Conservation (phyloP, 495 filamentous ascomycete genomes). For the Penicillium pulvis region DNA sequence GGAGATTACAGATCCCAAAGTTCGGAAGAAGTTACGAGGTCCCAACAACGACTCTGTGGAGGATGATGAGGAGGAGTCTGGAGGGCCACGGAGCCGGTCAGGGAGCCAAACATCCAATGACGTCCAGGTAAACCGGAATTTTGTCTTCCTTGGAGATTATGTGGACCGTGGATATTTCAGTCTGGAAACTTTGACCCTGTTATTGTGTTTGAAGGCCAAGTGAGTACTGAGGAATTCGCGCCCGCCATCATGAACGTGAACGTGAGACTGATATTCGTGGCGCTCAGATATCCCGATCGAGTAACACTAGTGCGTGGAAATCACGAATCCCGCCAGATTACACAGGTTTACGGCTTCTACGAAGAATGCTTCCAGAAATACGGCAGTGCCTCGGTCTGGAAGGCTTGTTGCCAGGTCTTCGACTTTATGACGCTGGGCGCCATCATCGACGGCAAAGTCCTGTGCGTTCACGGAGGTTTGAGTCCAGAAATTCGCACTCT, state of each 20-base stretch:
- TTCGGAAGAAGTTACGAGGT: slow-evolving; percentile 75
- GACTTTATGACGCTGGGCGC: slow-evolving; percentile 96
- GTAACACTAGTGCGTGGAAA: slow-evolving; percentile 97
- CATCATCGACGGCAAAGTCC: slow-evolving; percentile 93
- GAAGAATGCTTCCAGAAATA: slow-evolving; percentile 98
- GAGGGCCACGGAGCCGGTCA: slow-evolving; percentile 33
- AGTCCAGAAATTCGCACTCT: slow-evolving; percentile 95
- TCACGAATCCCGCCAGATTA: slow-evolving; percentile 97
- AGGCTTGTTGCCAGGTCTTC: slow-evolving; percentile 98
- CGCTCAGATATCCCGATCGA: slow-evolving; percentile 80
- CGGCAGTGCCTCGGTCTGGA: slow-evolving; percentile 98
- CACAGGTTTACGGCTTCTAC: slow-evolving; percentile 98
- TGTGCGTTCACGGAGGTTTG: slow-evolving; percentile 96
- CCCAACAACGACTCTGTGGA: slow-evolving; percentile 43
- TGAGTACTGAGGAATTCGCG: slow-evolving; percentile 43
- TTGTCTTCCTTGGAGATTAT: slow-evolving; percentile 95
- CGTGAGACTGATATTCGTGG: not conserved
- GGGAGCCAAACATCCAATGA: slow-evolving; percentile 45
- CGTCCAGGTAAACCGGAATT: slow-evolving; percentile 67
- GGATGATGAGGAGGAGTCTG: slow-evolving; percentile 45
- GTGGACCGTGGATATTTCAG: slow-evolving; percentile 98
- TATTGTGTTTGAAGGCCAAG: slow-evolving; percentile 98
- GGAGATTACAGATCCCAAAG: slow-evolving; percentile 79
- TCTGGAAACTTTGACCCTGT: slow-evolving; percentile 90
- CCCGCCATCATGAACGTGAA: not conserved